Evolutionary conservation across 257 asterid genomes (phyloP).

Genomic region (Nicotiana paniculata): DNA sequence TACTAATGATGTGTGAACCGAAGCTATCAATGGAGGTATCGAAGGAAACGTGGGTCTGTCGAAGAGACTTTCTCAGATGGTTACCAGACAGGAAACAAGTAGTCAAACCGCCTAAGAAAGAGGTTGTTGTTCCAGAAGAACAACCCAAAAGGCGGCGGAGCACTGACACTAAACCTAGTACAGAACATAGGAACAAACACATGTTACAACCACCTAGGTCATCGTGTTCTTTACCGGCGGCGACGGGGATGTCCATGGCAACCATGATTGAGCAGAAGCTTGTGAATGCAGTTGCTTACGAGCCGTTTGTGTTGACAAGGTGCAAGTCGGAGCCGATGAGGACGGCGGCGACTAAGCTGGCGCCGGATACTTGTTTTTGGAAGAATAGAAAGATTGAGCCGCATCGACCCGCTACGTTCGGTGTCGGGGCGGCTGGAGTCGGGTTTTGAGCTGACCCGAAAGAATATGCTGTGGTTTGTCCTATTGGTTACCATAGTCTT

Average conservation of each 20-base stretch:
- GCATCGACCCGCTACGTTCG: conserved; percentile 48
- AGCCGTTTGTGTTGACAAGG: conserved; percentile 81
- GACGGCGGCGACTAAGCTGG: conserved; percentile 77
- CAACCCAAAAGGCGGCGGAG: conserved; percentile 10
- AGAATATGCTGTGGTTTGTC: conserved; percentile 4
- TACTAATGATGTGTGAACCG: conserved; percentile 96
- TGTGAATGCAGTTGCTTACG: conserved; percentile 63
- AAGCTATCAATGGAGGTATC: conserved; percentile 96
- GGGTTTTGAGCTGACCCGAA: conserved; percentile 50
- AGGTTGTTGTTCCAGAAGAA: background rate
- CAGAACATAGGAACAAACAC: background rate
- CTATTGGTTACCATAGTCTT: conserved; percentile 25
- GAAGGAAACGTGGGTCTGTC: conserved; percentile 96
- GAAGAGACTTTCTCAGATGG: conserved; percentile 75
- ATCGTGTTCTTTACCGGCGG: conserved; percentile 58
- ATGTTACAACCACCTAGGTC: conserved; percentile 41
- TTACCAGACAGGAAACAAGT: conserved; percentile 48
- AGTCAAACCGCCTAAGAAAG: background rate
- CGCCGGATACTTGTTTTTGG: conserved; percentile 79
- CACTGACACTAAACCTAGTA: background rate
- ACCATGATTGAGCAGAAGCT: conserved; percentile 74
- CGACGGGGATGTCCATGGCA: conserved; percentile 42
- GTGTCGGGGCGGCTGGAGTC: conserved; percentile 75
- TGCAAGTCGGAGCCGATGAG: conserved; percentile 99
- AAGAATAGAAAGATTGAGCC: conserved; percentile 77